A percentile compares a stretch with the other conserved stretches of the same genome.
These are phyloP conservation scores for Strobilomyces confusus DNA, from an alignment of 768 basidiomycete species.

Conservation along the genomic window DNA sequence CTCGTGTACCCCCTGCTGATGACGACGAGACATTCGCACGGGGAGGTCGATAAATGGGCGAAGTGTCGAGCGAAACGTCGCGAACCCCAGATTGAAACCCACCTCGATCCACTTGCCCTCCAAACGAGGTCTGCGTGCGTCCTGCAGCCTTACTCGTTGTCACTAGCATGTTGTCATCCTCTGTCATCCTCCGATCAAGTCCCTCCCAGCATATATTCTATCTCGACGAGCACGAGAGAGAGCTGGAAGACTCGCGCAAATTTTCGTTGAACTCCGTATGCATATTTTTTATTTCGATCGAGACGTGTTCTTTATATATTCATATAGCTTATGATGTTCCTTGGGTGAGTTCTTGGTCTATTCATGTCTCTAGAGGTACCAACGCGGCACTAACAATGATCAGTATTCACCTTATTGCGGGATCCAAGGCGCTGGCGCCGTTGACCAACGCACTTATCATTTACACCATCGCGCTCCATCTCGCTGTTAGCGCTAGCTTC, in stretches of 20 bases:
- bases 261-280: background rate
- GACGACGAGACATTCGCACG: too few relatives aligned
- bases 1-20: too few relatives aligned
- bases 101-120: too few relatives aligned
- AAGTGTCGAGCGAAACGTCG: too few relatives aligned
- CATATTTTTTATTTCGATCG: background rate
- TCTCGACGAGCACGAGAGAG: background rate
- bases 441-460: conserved; percentile 13
- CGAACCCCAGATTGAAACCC: too few relatives aligned
- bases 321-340: background rate
- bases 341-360: background rate
- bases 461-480: conserved; percentile 16
- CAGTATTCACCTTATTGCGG: background rate
- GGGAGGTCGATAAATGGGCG: too few relatives aligned
- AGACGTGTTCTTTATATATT: background rate
- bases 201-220: background rate
- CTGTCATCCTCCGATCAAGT: background rate
- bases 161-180: background rate
- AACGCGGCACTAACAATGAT: background rate
- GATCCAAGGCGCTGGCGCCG: conserved; percentile 4
- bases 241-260: background rate
- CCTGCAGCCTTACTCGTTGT: too few relatives aligned
- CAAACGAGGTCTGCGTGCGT: too few relatives aligned
- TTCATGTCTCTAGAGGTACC: background rate
- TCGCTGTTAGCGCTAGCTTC: conserved; percentile 5